Evolutionary conservation across 257 asterid genomes (phyloP), one percentile per base, ranked within the genome.

Genomic region (Fraxinus americana): DNA sequence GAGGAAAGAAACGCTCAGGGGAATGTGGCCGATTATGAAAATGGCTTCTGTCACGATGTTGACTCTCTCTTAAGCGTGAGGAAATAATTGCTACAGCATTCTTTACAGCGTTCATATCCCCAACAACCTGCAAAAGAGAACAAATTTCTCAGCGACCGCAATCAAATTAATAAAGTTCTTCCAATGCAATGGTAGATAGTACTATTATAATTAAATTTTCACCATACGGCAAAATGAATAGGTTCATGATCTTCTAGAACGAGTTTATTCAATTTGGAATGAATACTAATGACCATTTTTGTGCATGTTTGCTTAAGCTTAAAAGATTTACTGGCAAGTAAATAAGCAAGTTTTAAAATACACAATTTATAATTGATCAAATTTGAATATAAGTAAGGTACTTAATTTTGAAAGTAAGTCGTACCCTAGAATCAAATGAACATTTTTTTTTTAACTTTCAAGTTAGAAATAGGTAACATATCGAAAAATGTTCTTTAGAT

Each of bases 61-160:
- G 99, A 83, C 98, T 91, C 90, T 95, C 99, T 78, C 96, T 86
- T 87, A 95, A 86, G 69, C 99, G 99, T 17, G 94, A 87, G 50
- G 99, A 91, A 70, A 93, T 89, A 39, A 87, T 87, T 76, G 82
- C 83, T 72, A 95, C 67, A 59, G 99, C 99, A 81, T 83, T 88
- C 84, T 93, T 93, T 78, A 95, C 97, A 1, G 96, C 94, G 78
- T 85, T 89, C 76, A 79, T 80, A 74, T 91, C 98, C 79, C 99
- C 99, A 17, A 90, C 96, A 63, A 93, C 91, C 98, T 93, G 91
- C 21, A 79, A 66, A 63, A 70, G 52, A 43, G 76, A 76, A 73
- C 23, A 74, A 82, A 17, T 43, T 48, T 61, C 36, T 63, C 74
- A 34, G 50, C 70, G 25, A 35, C 67, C 52, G 32, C 21, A 81